Percentiles rank a stretch among this genome's conserved stretches.
Conservation (phyloP, 2,329 filamentous ascomycete genomes). For the Hypocreales sp. region DNA sequence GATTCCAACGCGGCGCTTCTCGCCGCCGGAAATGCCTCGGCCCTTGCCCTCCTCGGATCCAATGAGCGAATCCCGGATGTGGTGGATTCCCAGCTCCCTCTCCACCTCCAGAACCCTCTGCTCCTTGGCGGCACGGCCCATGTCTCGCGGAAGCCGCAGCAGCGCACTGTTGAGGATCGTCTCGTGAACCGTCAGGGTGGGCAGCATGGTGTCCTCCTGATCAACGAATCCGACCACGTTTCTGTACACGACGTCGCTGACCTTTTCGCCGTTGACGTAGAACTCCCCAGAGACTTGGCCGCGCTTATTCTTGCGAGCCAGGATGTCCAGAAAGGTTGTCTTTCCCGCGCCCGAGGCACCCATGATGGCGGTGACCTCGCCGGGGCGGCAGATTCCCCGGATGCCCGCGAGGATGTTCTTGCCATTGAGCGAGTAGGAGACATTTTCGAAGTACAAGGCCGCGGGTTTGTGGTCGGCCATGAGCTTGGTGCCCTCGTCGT, state of each 20-base stretch:
- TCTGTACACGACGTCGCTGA: constrained; percentile 71
- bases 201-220: constrained; percentile 93
- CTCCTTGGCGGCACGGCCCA: constrained; percentile 78
- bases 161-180: constrained; percentile 91
- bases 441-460: constrained; percentile 73
- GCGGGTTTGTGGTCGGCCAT: constrained; percentile 88
- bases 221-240: constrained; percentile 94
- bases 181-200: constrained; percentile 92
- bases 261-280: constrained; percentile 84
- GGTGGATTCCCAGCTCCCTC: constrained; percentile 84
- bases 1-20: constrained; percentile 91
- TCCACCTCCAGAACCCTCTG: constrained; percentile 87
- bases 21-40: constrained; percentile 89
- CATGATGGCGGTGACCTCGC: constrained; percentile 97
- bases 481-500: constrained; percentile 73
- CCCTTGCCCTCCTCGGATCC: constrained; percentile 91
- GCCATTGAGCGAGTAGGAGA: constrained; percentile 74
- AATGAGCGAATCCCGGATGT: constrained; percentile 89
- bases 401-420: constrained; percentile 72
- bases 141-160: constrained; percentile 79
- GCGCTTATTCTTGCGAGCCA: constrained; percentile 93
- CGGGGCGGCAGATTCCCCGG: constrained; percentile 76
- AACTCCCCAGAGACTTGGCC: constrained; percentile 67
- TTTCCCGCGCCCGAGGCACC: constrained; percentile 95
- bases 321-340: constrained; percentile 89